A percentile compares a stretch with the other conserved stretches of the same genome.
Evolutionary conservation across 2,329 filamentous ascomycete species (phyloP).

Genomic region (Fusarium sp.): DNA sequence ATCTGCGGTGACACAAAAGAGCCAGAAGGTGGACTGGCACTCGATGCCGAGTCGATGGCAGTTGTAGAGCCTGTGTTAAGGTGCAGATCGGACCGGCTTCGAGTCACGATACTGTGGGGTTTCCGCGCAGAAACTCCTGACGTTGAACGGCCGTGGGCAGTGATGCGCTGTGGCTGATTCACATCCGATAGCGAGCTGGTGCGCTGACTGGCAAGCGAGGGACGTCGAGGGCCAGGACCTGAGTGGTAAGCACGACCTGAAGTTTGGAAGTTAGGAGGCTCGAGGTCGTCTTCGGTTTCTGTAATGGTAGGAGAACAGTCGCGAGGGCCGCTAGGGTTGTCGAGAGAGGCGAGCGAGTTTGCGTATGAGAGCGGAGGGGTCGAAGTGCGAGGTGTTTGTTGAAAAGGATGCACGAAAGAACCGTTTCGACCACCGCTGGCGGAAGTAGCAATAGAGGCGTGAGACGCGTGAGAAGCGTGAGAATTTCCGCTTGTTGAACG

Average conservation of each 20-base stretch:
- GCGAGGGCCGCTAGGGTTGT: constrained; percentile 57
- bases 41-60: constrained; percentile 45
- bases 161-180: constrained; percentile 47
- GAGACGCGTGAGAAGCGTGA: constrained; percentile 69
- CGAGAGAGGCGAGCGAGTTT: constrained; percentile 67
- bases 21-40: constrained; percentile 48
- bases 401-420: constrained; percentile 73
- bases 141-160: constrained; percentile 49
- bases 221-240: constrained; percentile 47
- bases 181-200: constrained; percentile 54
- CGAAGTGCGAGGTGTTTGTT: constrained; percentile 72
- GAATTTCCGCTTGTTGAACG: constrained; percentile 71
- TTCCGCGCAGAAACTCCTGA: constrained; percentile 55
- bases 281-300: constrained; percentile 63
- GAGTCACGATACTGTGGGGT: constrained; percentile 53
- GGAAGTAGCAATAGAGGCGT: constrained; percentile 68
- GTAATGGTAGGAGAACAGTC: constrained; percentile 70
- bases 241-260: constrained; percentile 41
- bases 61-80: constrained; percentile 50
- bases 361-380: constrained; percentile 72
- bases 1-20: constrained; percentile 47
- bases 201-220: constrained; percentile 53
- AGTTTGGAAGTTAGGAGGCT: constrained; percentile 39
- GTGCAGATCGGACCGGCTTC: constrained; percentile 65
- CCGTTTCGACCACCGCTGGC: constrained; percentile 65